Conservation (phyloP, 306 rosid species). For the Hippophae tibetana region DNA sequence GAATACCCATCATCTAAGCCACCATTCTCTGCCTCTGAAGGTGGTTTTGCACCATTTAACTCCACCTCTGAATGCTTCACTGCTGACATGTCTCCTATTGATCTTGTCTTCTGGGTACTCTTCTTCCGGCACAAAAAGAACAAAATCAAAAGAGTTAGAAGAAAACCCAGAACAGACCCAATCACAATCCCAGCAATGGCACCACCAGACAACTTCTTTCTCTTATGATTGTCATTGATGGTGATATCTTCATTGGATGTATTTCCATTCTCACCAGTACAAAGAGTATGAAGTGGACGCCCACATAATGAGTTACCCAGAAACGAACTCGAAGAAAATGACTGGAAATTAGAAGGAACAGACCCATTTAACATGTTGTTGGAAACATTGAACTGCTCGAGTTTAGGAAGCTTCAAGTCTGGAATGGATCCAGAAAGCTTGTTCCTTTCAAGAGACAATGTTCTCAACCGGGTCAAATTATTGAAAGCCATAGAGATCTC, state of each 20-base stretch:
- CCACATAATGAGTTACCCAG: constrained; percentile 33
- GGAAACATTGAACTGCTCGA: constrained; percentile 38
- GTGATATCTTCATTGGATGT: constrained; percentile 1
- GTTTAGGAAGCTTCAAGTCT: constrained; percentile 17
- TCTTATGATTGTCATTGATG: constrained; percentile 2
- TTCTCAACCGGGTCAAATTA: constrained; percentile 30
- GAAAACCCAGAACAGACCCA: constrained; percentile 30
- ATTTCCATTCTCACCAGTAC: constrained; percentile 19
- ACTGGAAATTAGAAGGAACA: constrained; percentile 20
- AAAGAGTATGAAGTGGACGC: constrained; percentile 19
- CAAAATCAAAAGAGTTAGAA: constrained; percentile 17
- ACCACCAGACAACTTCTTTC: constrained; percentile 32
- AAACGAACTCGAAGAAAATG: constrained; percentile 25
- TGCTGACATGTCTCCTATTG: constrained; percentile 25
- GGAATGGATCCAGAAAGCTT: constrained; percentile 29
- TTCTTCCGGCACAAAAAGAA: constrained; percentile 32
- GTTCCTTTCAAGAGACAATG: constrained; percentile 33
- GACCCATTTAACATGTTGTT: constrained; percentile 34
- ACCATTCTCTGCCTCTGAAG: constrained; percentile 18
- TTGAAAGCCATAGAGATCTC: constrained; percentile 31
- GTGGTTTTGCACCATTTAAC: constrained; percentile 13
- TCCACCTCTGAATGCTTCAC: constrained; percentile 30
- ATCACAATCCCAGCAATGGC: constrained; percentile 39
- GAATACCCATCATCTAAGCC: constrained; percentile 19
- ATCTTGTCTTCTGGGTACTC: constrained; percentile 29